Evolutionary conservation across 306 rosid species (phyloP).

Genomic region (Corylus avellana): DNA sequence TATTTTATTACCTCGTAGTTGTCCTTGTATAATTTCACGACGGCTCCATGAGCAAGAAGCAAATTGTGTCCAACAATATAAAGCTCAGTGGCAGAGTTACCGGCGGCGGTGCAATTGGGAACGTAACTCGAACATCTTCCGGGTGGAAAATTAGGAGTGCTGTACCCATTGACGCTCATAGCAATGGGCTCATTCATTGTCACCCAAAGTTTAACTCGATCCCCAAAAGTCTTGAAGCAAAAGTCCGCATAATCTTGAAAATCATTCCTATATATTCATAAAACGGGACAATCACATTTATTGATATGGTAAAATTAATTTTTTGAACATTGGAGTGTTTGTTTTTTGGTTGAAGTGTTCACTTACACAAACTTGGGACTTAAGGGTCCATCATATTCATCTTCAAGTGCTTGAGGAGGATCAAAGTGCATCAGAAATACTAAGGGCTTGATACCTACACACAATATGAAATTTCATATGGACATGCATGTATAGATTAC

Average conservation of each 20-base stretch:
- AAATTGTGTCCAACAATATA: constrained; percentile 42
- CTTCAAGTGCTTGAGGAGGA: constrained; percentile 48
- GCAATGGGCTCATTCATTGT: constrained; percentile 44
- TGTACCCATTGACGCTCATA: constrained; percentile 21
- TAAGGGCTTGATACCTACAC: constrained; percentile 34
- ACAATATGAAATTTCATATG: background rate
- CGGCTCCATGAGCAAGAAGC: constrained; percentile 40
- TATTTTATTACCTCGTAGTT: constrained; percentile 34
- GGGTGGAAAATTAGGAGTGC: constrained; percentile 35
- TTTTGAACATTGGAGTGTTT: no score
- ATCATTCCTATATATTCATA: constrained; percentile 27
- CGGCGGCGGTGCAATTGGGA: constrained; percentile 32
- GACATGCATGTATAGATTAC: no score
- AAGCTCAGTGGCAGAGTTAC: constrained; percentile 44
- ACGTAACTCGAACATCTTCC: constrained; percentile 43
- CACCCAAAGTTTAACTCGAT: constrained; percentile 44
- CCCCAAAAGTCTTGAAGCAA: constrained; percentile 44
- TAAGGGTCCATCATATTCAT: constrained; percentile 37
- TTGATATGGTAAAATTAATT: no score
- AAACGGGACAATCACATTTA: no score
- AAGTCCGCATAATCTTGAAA: constrained; percentile 32
- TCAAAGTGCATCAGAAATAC: constrained; percentile 44
- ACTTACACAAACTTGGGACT: constrained; percentile 39
- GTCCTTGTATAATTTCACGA: constrained; percentile 32
- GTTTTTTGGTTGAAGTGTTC: no score